Evolutionary conservation across 2,329 filamentous ascomycete genomes (phyloP).

Genomic region (Alternaria arbusti): DNA sequence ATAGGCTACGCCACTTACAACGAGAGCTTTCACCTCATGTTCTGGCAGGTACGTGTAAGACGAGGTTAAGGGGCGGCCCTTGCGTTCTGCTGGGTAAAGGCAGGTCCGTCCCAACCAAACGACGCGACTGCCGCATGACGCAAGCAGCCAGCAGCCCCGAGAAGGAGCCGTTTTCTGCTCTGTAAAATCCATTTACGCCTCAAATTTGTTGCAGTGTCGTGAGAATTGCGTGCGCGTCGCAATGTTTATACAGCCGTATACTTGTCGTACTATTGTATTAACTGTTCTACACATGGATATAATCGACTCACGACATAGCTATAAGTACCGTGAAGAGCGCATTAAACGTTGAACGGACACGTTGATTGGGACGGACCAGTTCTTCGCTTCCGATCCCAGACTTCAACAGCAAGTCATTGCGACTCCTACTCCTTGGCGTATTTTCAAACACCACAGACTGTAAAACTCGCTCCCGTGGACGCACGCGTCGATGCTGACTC

Average conservation of each 20-base stretch:
- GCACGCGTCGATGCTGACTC: neutral
- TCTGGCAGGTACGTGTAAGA: neutral
- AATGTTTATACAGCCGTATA: neutral
- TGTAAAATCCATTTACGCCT: neutral
- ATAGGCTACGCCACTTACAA: neutral
- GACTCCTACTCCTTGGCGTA: neutral
- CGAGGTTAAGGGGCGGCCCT: neutral
- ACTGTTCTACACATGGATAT: neutral
- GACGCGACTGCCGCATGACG: neutral
- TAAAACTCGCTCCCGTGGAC: neutral
- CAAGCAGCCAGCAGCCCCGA: neutral
- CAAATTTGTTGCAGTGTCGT: neutral
- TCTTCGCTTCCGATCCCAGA: neutral
- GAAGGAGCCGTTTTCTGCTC: neutral
- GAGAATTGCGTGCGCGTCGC: neutral
- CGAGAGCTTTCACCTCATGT: neutral
- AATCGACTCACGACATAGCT: neutral
- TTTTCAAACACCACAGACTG: neutral
- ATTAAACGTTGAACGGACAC: neutral
- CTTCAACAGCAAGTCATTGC: neutral
- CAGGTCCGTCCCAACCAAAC: neutral
- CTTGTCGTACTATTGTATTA: neutral
- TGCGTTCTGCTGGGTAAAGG: neutral
- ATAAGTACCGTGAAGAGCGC: neutral
- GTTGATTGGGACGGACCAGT: neutral